These are phyloP conservation scores for Trametes meyenii DNA, from an alignment of 768 basidiomycete genomes.

Conservation along the genomic window DNA sequence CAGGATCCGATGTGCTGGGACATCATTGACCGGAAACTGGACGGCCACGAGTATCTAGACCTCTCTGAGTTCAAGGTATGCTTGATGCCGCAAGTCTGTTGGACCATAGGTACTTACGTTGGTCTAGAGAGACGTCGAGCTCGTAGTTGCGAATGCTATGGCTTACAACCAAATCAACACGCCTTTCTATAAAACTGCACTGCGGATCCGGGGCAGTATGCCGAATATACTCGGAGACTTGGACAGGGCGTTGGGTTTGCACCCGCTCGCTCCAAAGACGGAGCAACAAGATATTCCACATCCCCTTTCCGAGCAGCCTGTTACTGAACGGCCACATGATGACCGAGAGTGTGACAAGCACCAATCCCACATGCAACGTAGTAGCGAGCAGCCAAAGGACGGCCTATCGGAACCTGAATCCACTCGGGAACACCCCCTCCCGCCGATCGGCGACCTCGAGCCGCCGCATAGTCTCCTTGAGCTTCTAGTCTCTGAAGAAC, in stretches of 20 bases:
- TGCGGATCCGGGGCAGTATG: slow-evolving; percentile 52
- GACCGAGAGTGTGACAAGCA: background rate
- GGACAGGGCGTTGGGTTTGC: slow-evolving; percentile 27
- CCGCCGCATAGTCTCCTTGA: slow-evolving; percentile 60
- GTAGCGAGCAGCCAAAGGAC: too few species aligned
- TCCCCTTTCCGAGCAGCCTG: background rate
- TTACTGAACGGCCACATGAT: background rate
- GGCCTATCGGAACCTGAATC: background rate
- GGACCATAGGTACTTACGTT: background rate
- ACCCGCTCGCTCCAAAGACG: slow-evolving; percentile 9
- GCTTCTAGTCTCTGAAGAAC: slow-evolving; percentile 55
- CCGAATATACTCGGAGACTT: slow-evolving; percentile 47
- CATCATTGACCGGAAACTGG: slow-evolving; percentile 79
- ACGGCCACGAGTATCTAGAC: slow-evolving; percentile 82
- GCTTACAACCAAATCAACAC: slow-evolving; percentile 83
- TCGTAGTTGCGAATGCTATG: slow-evolving; percentile 86
- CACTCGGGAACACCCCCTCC: slow-evolving; percentile 2
- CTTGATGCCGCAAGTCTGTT: background rate
- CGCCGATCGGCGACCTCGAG: slow-evolving; percentile 70
- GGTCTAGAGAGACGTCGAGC: slow-evolving; percentile 71
- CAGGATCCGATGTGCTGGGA: slow-evolving; percentile 88
- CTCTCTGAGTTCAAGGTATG: slow-evolving; percentile 70
- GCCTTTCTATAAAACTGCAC: slow-evolving; percentile 68
- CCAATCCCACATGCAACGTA: background rate
- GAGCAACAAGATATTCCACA: background rate